phyloP scores from a whole-genome alignment of 257 asterid genomes.

The Perilla frutescens region DNA sequence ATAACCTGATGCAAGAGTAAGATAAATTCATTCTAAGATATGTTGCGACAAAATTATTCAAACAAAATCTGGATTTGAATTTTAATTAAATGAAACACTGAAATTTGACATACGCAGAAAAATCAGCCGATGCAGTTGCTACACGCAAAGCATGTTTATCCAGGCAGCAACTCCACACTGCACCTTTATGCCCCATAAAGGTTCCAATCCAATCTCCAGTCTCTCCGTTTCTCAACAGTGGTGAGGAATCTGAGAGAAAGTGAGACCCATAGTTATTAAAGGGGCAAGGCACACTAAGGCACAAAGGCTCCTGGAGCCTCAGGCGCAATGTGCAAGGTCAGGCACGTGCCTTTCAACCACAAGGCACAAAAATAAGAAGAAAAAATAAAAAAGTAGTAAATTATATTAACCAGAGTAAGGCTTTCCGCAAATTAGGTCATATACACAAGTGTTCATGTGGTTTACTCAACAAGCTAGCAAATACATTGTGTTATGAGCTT shows the following conservation, averaged over 20 bases:
- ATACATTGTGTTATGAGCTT: neutral
- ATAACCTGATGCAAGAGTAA: neutral
- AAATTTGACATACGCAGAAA: conserved; percentile 75
- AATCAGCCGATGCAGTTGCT: conserved; percentile 97
- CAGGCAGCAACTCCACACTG: conserved; percentile 95
- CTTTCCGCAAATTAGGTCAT: no score
- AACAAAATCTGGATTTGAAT: neutral
- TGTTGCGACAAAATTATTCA: neutral
- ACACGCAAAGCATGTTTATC: conserved; percentile 91
- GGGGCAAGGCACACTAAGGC: neutral
- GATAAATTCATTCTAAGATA: neutral
- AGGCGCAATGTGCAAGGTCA: conserved; percentile 1
- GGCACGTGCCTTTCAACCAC: conserved; percentile 1
- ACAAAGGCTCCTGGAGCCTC: neutral
- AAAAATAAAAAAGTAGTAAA: neutral
- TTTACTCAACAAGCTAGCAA: neutral
- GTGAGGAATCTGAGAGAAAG: conserved; percentile 73
- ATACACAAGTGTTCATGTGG: no score
- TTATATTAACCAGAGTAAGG: neutral
- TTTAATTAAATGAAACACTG: neutral
- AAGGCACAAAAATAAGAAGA: neutral
- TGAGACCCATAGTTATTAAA: conserved; percentile 19
- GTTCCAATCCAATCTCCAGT: conserved; percentile 99
- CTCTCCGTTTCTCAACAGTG: conserved; percentile 97
- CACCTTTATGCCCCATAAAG: conserved; percentile 97